Percentiles rank a stretch among this genome's conserved stretches.
phyloP scores from a whole-genome alignment of 2,329 filamentous ascomycete genomes.

The Cladophialophora chaetospira region DNA sequence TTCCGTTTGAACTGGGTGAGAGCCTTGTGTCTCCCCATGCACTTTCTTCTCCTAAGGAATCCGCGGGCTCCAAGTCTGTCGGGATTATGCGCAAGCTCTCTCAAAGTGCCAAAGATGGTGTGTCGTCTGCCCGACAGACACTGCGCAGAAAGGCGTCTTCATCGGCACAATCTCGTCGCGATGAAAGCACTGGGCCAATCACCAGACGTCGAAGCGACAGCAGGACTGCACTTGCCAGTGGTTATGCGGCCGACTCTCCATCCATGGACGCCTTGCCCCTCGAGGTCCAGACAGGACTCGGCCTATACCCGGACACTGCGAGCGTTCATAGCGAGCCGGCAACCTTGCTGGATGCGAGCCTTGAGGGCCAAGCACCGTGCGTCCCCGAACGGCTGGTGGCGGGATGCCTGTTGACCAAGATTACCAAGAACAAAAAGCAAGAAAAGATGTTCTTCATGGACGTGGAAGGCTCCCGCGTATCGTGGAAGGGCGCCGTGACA shows the following conservation, averaged over 20 bases:
- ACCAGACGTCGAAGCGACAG: conserved; percentile 87
- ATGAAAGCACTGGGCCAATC: conserved; percentile 86
- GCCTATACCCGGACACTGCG: conserved; percentile 43
- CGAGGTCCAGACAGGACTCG: conserved; percentile 23
- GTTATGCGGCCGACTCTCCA: conserved; percentile 13
- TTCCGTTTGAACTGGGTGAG: conserved; percentile 71
- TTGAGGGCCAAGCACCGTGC: conserved; percentile 60
- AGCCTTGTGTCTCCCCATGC: conserved; percentile 56
- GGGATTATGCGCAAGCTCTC: conserved; percentile 82
- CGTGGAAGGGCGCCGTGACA: conserved; percentile 77
- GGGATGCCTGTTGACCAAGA: conserved; percentile 76
- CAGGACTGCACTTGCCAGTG: conserved; percentile 63
- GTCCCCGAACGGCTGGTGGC: conserved; percentile 75
- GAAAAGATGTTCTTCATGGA: conserved; percentile 78
- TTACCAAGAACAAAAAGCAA: conserved; percentile 79
- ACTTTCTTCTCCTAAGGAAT: conserved; percentile 17
- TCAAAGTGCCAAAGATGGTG: conserved; percentile 65
- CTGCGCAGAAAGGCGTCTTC: conserved; percentile 75
- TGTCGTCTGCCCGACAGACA: conserved; percentile 52
- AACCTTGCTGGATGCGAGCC: conserved; percentile 39
- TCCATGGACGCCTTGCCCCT: conserved; percentile 22
- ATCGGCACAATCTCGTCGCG: conserved; percentile 72
- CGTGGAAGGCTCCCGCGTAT: conserved; percentile 79
- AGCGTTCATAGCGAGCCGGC: conserved; percentile 43
- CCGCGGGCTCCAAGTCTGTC: conserved; percentile 54